phyloP scores from a whole-genome alignment of 768 basidiomycete species.

The Calocybe gangraenosa region DNA sequence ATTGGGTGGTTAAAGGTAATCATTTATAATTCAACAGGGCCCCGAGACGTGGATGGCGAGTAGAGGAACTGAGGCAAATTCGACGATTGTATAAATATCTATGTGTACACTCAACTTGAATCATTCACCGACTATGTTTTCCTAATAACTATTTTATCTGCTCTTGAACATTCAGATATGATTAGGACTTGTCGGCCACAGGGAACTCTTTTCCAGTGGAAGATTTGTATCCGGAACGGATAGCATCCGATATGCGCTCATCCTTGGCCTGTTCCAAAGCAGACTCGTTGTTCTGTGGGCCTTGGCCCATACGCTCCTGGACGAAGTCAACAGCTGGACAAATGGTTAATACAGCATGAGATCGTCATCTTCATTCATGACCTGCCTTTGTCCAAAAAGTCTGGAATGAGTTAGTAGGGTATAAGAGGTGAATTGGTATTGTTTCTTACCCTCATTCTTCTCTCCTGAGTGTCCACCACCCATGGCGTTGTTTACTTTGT shows the following conservation, averaged over 20 bases:
- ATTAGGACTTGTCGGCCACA: not conserved
- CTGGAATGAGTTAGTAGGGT: constrained; percentile 10
- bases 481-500: constrained; percentile 23
- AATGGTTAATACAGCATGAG: not conserved
- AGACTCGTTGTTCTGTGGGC: constrained; percentile 36
- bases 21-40: constrained; percentile 30
- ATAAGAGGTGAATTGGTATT: not conserved
- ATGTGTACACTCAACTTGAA: not conserved
- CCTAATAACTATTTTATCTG: not conserved
- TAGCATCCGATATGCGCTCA: not conserved
- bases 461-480: constrained; percentile 30
- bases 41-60: constrained; percentile 45
- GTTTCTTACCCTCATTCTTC: constrained; percentile 28
- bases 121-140: not conserved
- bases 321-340: constrained; percentile 33
- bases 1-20: not conserved
- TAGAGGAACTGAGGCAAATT: constrained; percentile 34
- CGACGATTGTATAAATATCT: not conserved
- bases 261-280: not conserved
- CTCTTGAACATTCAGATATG: too few relatives aligned
- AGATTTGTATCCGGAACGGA: not conserved
- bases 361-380: not conserved
- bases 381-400: constrained; percentile 34
- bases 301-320: constrained; percentile 32
- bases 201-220: not conserved